phyloP scores from a whole-genome alignment of 2,329 filamentous ascomycete genomes.

The Penicillium sp. region DNA sequence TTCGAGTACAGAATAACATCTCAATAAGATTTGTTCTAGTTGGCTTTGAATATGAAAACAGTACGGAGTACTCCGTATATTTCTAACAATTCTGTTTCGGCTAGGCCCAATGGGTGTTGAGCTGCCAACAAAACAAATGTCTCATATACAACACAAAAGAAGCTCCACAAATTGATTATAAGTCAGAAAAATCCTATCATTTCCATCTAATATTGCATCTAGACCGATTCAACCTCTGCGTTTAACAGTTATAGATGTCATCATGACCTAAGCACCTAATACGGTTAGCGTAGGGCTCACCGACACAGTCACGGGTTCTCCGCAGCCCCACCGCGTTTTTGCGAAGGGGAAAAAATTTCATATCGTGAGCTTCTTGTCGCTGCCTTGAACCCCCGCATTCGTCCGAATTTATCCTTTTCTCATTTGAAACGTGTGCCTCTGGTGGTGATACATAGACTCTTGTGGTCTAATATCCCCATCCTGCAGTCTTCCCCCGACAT shows the following conservation, averaged over 20 bases:
- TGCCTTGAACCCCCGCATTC: slow-evolving; percentile 14
- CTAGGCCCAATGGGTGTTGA: too few species aligned
- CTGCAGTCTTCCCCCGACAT: slow-evolving; percentile 10
- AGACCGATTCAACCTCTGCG: too few species aligned
- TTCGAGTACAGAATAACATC: too few species aligned
- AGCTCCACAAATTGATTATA: too few species aligned
- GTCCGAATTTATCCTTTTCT: slow-evolving; percentile 7
- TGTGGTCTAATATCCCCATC: slow-evolving; percentile 4
- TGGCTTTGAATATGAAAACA: too few species aligned
- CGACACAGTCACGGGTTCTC: slow-evolving; percentile 23
- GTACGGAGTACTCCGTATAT: too few species aligned
- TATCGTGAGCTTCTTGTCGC: slow-evolving; percentile 1
- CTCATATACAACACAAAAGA: too few species aligned
- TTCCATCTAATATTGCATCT: too few species aligned
- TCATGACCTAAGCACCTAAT: slow-evolving; percentile 12
- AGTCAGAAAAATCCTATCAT: too few species aligned
- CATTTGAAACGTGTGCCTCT: slow-evolving; percentile 8
- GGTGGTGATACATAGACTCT: slow-evolving; percentile 20
- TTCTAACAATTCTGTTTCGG: too few species aligned
- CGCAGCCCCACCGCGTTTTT: slow-evolving; percentile 21
- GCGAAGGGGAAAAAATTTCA: slow-evolving; percentile 19
- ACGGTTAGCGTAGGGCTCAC: slow-evolving; percentile 12
- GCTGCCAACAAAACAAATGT: too few species aligned
- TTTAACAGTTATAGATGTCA: slow-evolving; percentile 5
- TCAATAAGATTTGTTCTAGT: too few species aligned